A percentile compares a stretch with the other conserved stretches of the same genome.
Evolutionary conservation across 225 moss, liverwort and hornwort genomes (phyloP).

Genomic region (Polytrichum commune): DNA sequence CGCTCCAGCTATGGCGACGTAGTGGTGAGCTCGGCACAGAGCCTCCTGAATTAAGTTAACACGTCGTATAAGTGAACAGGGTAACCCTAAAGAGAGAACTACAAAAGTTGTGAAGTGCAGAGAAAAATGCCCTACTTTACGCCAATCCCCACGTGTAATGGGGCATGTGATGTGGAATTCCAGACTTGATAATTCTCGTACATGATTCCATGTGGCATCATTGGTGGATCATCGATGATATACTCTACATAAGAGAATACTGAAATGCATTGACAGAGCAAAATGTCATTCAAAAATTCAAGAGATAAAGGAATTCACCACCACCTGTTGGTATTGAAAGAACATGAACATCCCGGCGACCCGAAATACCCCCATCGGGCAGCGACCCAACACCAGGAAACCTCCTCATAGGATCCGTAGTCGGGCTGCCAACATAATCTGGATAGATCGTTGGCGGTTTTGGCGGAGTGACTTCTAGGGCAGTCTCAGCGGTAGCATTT

Average conservation of each 20-base stretch:
- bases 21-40: constrained; percentile 86
- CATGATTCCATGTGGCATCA: too few relatives aligned
- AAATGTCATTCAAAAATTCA: background rate
- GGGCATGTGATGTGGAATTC: too few relatives aligned
- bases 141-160: background rate
- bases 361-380: constrained; percentile 63
- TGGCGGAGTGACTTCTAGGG: constrained; percentile 87
- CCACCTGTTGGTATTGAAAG: constrained; percentile 52
- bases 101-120: background rate
- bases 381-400: constrained; percentile 78
- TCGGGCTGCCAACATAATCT: constrained; percentile 96
- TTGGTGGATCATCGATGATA: too few relatives aligned
- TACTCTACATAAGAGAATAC: too few relatives aligned
- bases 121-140: constrained; percentile 19
- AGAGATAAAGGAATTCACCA: background rate
- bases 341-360: constrained; percentile 74
- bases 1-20: constrained; percentile 96
- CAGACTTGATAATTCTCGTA: too few relatives aligned
- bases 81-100: background rate
- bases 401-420: constrained; percentile 76
- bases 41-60: constrained; percentile 23
- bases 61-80: constrained; percentile 9
- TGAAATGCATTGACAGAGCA: too few relatives aligned
- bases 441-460: constrained; percentile 75
- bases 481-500: constrained; percentile 91